phyloP scores from a whole-genome alignment of 2,329 filamentous ascomycete genomes.

The Pseudocercospora fuligena region DNA sequence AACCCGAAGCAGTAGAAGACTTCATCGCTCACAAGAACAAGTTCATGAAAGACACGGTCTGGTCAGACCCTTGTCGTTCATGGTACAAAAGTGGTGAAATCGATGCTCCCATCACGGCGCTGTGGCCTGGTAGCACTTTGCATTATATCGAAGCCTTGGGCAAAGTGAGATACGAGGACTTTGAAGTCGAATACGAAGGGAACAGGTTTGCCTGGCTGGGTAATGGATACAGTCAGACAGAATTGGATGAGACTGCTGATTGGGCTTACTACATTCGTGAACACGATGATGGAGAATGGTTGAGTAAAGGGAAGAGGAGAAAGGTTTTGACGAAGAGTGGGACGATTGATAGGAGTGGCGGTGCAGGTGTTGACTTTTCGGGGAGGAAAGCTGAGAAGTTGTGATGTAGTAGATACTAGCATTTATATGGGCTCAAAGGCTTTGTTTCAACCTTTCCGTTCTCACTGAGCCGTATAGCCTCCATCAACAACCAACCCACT shows the following conservation, averaged over 20 bases:
- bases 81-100: conserved; percentile 59
- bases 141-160: conserved; percentile 36
- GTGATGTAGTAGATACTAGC: background rate
- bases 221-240: conserved; percentile 28
- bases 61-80: conserved; percentile 46
- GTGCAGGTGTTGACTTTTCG: conserved; percentile 13
- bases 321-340: conserved; percentile 26
- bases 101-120: conserved; percentile 11
- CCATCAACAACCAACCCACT: conserved; percentile 28
- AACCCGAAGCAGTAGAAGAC: conserved; percentile 42
- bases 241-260: conserved; percentile 24
- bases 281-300: conserved; percentile 26
- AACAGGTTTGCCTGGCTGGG: conserved; percentile 30
- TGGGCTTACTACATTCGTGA: conserved; percentile 26
- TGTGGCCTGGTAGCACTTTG: conserved; percentile 23
- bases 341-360: conserved; percentile 15
- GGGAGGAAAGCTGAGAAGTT: conserved; percentile 14
- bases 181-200: conserved; percentile 42
- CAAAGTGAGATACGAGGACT: conserved; percentile 53
- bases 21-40: conserved; percentile 49
- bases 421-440: background rate
- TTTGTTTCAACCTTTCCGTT: background rate
- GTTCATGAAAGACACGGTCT: conserved; percentile 26
- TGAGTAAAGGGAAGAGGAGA: conserved; percentile 25
- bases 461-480: conserved; percentile 25